Base-by-base conservation (phyloP, 73 alveolate genomes). In the Paramecium sexaurelia region DNA sequence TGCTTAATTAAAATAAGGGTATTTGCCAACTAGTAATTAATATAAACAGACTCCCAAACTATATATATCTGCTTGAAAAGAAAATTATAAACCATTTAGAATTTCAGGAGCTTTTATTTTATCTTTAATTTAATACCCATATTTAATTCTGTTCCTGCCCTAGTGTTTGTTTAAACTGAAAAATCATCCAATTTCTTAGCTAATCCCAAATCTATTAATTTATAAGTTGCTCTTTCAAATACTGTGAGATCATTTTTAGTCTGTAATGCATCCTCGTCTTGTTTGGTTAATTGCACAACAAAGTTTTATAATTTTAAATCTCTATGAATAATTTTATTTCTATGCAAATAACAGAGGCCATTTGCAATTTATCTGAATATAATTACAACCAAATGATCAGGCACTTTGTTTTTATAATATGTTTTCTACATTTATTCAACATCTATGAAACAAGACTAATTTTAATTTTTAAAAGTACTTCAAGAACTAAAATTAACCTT, bases 141-240 rank as follows among this genome's bases (percentile, higher is more conserved):
- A 11, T 37, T 41, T 13, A 45, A 40, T 43, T 78, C 90, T 19
- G 90, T 78, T 41, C 90, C 90, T 24, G 90, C 90, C 90, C 90
- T 41, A 19, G 90, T 78, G 19, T 27, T 78, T 22, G 90, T 45
- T 19, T 36, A 24, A 5, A 17, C 55, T 0, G 15, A n/a, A 13
- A 17, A 9, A 43, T 45, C 73, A 5, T 13, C 32, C 55, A 78
- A 78, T 22, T 78, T 41, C 55, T 78, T 78, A 6, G 90, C 90
- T 78, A 78, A 45, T 3, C 90, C 90, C 7, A 78, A 45, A 40
- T 78, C 90, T 13, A 78, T 39, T 22, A 78, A 41, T 43, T 78
- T 78, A 78, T 78, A 78, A 4, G 68, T 78, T 8, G 75, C 90
- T 78, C 55, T 39, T 9, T 78, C 43, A 24, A 78, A 78, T 41